Evolutionary conservation across 2,329 filamentous ascomycete species (phyloP).

Genomic region (Teratosphaeria nubilosa): DNA sequence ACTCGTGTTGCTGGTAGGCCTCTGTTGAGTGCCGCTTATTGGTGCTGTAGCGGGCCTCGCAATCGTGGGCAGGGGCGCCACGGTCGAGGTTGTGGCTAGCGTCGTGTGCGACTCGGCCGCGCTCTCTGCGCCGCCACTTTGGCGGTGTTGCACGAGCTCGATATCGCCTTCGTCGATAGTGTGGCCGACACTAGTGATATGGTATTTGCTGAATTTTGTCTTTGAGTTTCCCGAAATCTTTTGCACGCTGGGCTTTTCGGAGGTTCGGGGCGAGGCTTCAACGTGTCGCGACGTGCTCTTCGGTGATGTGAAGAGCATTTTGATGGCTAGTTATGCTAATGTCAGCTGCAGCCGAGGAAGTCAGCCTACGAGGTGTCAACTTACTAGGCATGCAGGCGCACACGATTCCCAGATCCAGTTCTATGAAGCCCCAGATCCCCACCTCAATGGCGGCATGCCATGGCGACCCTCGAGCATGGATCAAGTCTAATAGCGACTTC

Average conservation of each 20-base stretch:
- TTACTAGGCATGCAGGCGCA: neutral
- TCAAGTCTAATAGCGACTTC: neutral
- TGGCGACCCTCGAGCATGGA: neutral
- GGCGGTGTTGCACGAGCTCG: neutral
- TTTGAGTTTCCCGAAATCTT: neutral
- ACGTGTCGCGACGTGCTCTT: neutral
- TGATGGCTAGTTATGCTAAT: neutral
- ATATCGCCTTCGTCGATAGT: neutral
- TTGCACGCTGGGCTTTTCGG: neutral
- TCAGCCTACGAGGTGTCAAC: neutral
- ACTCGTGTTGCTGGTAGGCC: neutral
- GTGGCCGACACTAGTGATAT: neutral
- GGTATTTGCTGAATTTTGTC: neutral
- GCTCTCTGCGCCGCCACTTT: neutral
- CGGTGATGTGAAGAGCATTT: neutral
- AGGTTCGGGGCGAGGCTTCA: neutral
- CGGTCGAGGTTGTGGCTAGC: neutral
- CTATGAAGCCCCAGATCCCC: neutral
- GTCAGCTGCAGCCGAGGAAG: neutral
- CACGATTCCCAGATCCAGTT: neutral
- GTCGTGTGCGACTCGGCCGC: neutral
- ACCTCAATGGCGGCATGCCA: neutral
- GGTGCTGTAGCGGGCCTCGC: neutral
- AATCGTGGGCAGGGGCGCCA: neutral
- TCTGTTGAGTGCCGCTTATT: neutral